Conservation (phyloP, 1,284 basidiomycete genomes). For the Amylostereum areolatum region DNA sequence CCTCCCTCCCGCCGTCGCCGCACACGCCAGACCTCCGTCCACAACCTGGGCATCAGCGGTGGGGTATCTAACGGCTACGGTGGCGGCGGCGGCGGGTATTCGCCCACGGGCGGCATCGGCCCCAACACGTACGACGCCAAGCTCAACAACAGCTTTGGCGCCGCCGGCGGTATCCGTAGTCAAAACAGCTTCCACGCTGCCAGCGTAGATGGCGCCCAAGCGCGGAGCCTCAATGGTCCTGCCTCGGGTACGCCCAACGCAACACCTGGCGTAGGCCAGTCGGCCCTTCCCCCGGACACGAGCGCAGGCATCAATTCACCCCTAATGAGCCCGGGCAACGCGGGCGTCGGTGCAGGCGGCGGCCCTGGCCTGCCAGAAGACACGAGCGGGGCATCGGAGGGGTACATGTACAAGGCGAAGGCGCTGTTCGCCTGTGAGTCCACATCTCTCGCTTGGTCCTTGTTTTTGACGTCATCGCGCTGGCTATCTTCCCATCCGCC, state of each 20-base stretch:
- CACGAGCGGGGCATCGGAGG: constrained; percentile 25
- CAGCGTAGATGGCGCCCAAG: constrained; percentile 22
- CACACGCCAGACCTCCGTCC: constrained; percentile 50
- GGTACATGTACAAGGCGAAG: constrained; percentile 70
- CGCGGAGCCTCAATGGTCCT: constrained; percentile 37
- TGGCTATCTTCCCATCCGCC: constrained; percentile 1
- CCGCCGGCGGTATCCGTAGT: constrained; percentile 43
- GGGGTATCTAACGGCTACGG: constrained; percentile 47
- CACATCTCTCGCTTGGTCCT: not conserved
- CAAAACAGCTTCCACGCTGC: constrained; percentile 58
- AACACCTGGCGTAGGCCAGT: not conserved
- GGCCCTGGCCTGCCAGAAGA: constrained; percentile 19
- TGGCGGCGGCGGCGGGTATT: constrained; percentile 49
- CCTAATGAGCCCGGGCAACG: constrained; percentile 49
- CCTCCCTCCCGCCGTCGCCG: constrained; percentile 69
- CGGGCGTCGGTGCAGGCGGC: constrained; percentile 52
- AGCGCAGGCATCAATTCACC: constrained; percentile 50
- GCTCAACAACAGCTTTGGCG: constrained; percentile 38
- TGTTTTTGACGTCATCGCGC: not conserved
- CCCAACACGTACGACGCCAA: constrained; percentile 59
- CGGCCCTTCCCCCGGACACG: not conserved
- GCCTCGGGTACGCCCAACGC: constrained; percentile 2
- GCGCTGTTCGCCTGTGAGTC: constrained; percentile 83
- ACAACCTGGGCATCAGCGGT: constrained; percentile 46
- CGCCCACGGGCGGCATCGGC: constrained; percentile 44